Evolutionary conservation across 2,329 filamentous ascomycete species (phyloP).

Genomic region (Penicillium sp.): DNA sequence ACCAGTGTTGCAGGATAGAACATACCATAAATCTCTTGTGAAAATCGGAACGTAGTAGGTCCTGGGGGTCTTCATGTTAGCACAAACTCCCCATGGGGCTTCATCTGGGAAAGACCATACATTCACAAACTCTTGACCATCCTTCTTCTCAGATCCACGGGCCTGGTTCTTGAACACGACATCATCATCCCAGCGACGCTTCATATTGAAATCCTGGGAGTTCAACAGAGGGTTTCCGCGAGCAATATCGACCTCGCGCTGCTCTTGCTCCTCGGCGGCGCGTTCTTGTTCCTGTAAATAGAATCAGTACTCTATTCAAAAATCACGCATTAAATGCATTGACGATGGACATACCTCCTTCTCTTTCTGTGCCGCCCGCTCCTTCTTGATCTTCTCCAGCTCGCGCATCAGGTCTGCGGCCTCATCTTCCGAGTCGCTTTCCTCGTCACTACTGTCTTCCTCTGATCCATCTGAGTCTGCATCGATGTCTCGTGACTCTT

Average conservation of each 20-base stretch:
- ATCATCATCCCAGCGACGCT: conserved; percentile 90
- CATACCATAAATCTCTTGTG: conserved; percentile 92
- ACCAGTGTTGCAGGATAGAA: not conserved
- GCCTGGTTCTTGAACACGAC: conserved; percentile 99
- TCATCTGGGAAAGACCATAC: conserved; percentile 54
- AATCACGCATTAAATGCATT: no score
- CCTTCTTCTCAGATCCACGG: conserved; percentile 87
- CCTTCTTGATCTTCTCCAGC: conserved; percentile 88
- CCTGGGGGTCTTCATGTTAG: conserved; percentile 51
- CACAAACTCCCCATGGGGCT: conserved; percentile 16
- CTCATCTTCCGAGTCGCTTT: conserved; percentile 76
- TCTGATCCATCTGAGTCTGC: conserved; percentile 72
- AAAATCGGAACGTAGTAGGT: conserved; percentile 91
- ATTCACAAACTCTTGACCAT: conserved; percentile 96
- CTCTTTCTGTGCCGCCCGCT: conserved; percentile 79
- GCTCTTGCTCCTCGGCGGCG: conserved; percentile 78
- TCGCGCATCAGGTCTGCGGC: conserved; percentile 89
- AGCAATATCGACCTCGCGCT: conserved; percentile 85
- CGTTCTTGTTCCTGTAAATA: conserved; percentile 71
- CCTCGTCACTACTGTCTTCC: conserved; percentile 64
- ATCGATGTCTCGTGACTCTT: conserved; percentile 86
- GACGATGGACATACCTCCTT: conserved; percentile 62
- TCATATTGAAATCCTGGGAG: conserved; percentile 84
- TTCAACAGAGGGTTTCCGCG: conserved; percentile 92
- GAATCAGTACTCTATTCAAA: conserved; percentile 24